Base-by-base conservation (phyloP, 2,329 filamentous ascomycete genomes). In the Calonectria pseudoturangicola region DNA sequence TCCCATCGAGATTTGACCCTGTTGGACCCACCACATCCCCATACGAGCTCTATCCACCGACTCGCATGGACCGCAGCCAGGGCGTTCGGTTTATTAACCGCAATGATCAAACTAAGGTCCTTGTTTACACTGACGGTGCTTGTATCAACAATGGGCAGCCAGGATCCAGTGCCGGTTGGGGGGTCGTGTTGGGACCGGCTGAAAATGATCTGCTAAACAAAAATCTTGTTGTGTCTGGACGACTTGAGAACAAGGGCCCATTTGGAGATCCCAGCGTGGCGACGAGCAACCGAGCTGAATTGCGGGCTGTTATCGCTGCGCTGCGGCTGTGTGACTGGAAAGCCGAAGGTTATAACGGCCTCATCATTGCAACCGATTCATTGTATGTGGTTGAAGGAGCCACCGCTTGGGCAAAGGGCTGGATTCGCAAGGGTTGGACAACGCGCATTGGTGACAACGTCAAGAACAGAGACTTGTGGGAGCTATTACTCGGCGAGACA, bases 401-500 rank as follows among this genome's bases (percentile, higher is more conserved):
- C 7, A 77, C 72, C 2, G 51, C 50, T 8, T 66, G 70, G 72
- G 41, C 13, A 1, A 21, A 41, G 16, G 33, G 18, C 7, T 77
- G 75, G 75, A 62, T 85, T 7, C 66, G 65, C 7, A 86, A 86
- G 16, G 83, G 80, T 7, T 92, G 89, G 88, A 83, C 45, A 71
- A 87, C 81, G 10, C 72, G 66, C 0, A 72, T 63, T 2, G 80
- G 82, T 0, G 74, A 16, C 0, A 71, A 76, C 0, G 87, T 90
- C 56, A 86, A 86, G 77, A 90, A 91, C 72, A 81, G 78, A 71
- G 88, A 92, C 72, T 73, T 91, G 27, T 91, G 90, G 88, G 80
- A 89, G 76, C 73, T 80, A 16, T 78, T 91, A 2, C 80, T 89
- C 12, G 83, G 82, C 0, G 83, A 87, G 66, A 72, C 85, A 2